These are phyloP conservation scores for Tetrastigma voinierianum DNA, from an alignment of 164 flowering plant genomes.

Conservation along the genomic window DNA sequence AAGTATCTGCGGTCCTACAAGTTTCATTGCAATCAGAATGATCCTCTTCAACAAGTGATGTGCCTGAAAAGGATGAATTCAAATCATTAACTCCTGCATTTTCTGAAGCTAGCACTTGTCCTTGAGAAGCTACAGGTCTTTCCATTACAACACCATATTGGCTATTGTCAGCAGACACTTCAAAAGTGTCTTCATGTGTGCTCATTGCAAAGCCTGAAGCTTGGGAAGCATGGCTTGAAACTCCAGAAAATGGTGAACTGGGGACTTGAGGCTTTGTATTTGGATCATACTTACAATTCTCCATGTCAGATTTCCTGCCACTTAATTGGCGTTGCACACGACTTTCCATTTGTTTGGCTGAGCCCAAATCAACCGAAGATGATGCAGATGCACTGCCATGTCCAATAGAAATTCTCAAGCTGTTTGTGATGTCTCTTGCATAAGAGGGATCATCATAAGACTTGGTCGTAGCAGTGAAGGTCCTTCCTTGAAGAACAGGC, in stretches of 20 bases:
- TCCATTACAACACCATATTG: conserved; percentile 26
- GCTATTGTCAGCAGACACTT: conserved; percentile 24
- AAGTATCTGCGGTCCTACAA: conserved; percentile 25
- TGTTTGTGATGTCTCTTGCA: conserved; percentile 54
- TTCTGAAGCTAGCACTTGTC: conserved; percentile 26
- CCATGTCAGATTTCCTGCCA: conserved; percentile 53
- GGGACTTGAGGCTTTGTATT: conserved; percentile 39
- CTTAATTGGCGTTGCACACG: conserved; percentile 67
- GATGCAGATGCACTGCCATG: conserved; percentile 68
- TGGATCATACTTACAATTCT: conserved; percentile 40
- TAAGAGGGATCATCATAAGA: conserved; percentile 69
- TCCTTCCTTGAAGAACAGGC: conserved; percentile 67
- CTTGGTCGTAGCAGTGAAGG: conserved; percentile 50
- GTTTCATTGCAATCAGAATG: conserved; percentile 24
- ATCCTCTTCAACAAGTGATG: conserved; percentile 23
- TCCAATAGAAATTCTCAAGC: conserved; percentile 70
- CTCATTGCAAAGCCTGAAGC: conserved; percentile 30
- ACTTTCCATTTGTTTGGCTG: conserved; percentile 48
- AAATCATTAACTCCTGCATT: conserved; percentile 23
- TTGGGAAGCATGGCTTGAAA: conserved; percentile 39
- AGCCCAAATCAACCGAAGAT: conserved; percentile 75
- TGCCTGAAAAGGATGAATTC: conserved; percentile 13
- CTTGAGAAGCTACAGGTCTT: conserved; percentile 20
- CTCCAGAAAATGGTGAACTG: conserved; percentile 53
- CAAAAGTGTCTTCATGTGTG: conserved; percentile 40